These are phyloP conservation scores for Ogataea naganishii DNA, from an alignment of 805 yeast genomes.

Conservation along the genomic window DNA sequence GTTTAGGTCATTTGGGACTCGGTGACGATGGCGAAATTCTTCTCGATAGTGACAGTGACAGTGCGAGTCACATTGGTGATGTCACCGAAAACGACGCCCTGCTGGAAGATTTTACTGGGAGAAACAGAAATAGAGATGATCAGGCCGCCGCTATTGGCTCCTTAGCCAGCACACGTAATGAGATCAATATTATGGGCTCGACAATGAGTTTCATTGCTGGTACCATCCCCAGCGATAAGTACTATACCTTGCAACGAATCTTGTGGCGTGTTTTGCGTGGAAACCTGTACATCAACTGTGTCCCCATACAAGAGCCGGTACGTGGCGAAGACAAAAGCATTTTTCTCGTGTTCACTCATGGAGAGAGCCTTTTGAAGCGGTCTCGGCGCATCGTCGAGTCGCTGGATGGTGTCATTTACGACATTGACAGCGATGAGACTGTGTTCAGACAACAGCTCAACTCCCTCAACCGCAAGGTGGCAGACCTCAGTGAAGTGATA, in stretches of 20 bases:
- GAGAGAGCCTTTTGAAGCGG: constrained; percentile 57
- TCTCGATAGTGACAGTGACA: too few species aligned
- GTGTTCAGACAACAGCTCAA: constrained; percentile 37
- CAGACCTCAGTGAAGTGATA: constrained; percentile 43
- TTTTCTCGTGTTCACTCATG: constrained; percentile 88
- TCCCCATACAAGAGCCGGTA: constrained; percentile 62
- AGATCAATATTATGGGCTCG: constrained; percentile 24
- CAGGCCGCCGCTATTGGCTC: not conserved
- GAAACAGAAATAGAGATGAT: constrained; percentile 1
- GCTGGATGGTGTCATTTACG: constrained; percentile 69
- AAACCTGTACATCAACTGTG: constrained; percentile 71
- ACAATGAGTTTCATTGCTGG: constrained; percentile 59
- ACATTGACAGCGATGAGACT: constrained; percentile 37
- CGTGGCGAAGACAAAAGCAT: constrained; percentile 67
- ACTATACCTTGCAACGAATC: constrained; percentile 68
- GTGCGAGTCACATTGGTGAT: too few species aligned
- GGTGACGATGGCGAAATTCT: constrained; percentile 18
- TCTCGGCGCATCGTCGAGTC: constrained; percentile 81
- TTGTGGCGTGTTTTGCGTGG: too few species aligned
- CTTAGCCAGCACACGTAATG: constrained; percentile 20
- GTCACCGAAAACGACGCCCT: constrained; percentile 10
- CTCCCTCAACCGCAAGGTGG: constrained; percentile 36
- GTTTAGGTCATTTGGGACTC: constrained; percentile 17
- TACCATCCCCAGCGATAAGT: constrained; percentile 63
- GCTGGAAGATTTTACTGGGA: constrained; percentile 12